Conservation (phyloP, 2,329 filamentous ascomycete genomes). For the Aspergillus quadrilineatus region DNA sequence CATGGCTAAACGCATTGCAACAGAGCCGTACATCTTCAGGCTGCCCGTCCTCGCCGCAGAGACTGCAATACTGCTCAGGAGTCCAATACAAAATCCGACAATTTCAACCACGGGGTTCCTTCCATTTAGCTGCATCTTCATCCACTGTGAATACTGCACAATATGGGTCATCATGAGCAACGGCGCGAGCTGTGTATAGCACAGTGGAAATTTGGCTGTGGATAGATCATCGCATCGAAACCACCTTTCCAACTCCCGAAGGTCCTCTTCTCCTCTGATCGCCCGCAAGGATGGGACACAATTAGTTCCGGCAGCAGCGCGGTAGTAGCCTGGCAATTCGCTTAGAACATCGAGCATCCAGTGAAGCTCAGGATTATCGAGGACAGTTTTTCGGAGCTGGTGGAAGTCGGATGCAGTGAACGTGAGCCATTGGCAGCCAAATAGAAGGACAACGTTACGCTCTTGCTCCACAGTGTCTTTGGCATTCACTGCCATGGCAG, state of each 20-base stretch:
- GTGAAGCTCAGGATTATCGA: constrained; percentile 12
- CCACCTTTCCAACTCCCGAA: constrained; percentile 14
- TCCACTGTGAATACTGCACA: constrained; percentile 15
- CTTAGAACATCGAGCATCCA: constrained; percentile 19
- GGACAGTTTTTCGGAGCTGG: constrained; percentile 12
- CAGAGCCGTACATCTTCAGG: constrained; percentile 10
- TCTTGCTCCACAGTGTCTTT: neutral
- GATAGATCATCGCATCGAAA: constrained; percentile 12
- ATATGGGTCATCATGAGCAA: constrained; percentile 22
- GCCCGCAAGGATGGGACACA: constrained; percentile 10
- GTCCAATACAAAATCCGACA: constrained; percentile 22
- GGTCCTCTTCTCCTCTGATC: constrained; percentile 5
- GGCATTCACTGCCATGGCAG: neutral
- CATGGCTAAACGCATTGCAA: constrained; percentile 18
- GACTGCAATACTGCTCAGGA: constrained; percentile 18
- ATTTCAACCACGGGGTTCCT: constrained; percentile 10
- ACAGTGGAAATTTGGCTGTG: constrained; percentile 15
- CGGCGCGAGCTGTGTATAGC: constrained; percentile 21
- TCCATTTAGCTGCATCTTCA: neutral
- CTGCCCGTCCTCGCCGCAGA: constrained; percentile 4
- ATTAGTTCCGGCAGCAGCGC: neutral
- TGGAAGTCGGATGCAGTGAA: constrained; percentile 17
- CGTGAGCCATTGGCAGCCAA: constrained; percentile 22
- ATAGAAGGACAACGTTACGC: constrained; percentile 14
- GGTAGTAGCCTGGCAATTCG: constrained; percentile 18